These are phyloP conservation scores for Truncatella angustata DNA, from an alignment of 2,329 filamentous ascomycete genomes.

Conservation along the genomic window DNA sequence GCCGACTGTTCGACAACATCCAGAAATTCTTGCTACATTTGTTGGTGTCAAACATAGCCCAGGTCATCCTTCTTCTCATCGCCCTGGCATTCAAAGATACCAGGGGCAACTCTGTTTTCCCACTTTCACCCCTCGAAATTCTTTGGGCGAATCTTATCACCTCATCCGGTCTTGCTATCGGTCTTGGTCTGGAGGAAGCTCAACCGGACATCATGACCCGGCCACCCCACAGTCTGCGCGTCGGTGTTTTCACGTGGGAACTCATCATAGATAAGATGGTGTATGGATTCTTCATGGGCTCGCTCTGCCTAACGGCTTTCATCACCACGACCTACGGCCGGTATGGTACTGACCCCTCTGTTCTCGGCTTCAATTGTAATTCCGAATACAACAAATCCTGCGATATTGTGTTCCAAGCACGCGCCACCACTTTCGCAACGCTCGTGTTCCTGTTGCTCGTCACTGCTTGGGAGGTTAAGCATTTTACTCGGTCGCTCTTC, in stretches of 20 bases:
- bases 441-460: constrained; percentile 67
- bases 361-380: constrained; percentile 59
- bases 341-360: constrained; percentile 35
- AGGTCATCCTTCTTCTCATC: constrained; percentile 67
- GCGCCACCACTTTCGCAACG: constrained; percentile 68
- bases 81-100: constrained; percentile 67
- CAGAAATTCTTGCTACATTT: constrained; percentile 69
- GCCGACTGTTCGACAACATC: constrained; percentile 70
- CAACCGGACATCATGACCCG: constrained; percentile 66
- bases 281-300: constrained; percentile 63
- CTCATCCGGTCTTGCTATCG: constrained; percentile 68
- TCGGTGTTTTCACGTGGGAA: constrained; percentile 63
- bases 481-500: constrained; percentile 69
- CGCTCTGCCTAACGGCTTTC: constrained; percentile 60
- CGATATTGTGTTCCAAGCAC: constrained; percentile 59
- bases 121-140: constrained; percentile 69
- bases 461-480: constrained; percentile 72
- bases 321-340: constrained; percentile 55
- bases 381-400: constrained; percentile 49
- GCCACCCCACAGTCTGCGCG: constrained; percentile 59
- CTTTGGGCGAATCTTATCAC: constrained; percentile 77
- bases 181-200: constrained; percentile 68
- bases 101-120: constrained; percentile 61
- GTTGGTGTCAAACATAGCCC: constrained; percentile 67
- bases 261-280: constrained; percentile 66